Conservation (phyloP, 257 asterid genomes). For the Solanum clarkiae region DNA sequence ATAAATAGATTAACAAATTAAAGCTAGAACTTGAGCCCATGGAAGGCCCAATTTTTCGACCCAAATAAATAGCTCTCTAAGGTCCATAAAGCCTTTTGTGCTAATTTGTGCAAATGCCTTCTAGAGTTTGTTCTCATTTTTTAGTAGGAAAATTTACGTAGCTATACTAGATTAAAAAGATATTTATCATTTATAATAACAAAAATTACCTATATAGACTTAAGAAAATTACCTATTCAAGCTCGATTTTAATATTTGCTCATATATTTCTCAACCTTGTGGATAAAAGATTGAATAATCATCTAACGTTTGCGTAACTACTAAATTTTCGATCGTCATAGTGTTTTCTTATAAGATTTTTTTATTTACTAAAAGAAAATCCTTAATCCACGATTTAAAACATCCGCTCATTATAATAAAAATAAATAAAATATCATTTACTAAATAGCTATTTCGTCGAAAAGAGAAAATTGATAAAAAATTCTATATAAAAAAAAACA, state of each 20-base stretch:
- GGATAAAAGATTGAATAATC: not conserved
- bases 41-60: not conserved
- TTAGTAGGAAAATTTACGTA: no score
- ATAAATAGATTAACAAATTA: not conserved
- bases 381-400: not conserved
- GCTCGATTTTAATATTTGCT: not conserved
- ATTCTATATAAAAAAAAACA: no score
- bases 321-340: not conserved
- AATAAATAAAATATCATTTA: not conserved
- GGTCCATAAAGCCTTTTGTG: not conserved
- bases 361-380: not conserved
- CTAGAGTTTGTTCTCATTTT: no score
- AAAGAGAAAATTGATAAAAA: no score
- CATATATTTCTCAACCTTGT: not conserved
- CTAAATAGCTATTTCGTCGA: not conserved
- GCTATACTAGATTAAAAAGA: no score
- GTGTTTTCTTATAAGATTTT: not conserved
- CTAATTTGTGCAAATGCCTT: not conserved
- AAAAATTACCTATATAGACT: no score
- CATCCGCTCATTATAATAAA: not conserved
- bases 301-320: not conserved
- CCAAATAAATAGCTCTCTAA: not conserved
- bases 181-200: no score
- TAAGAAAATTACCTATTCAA: not conserved
- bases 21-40: not conserved